Evolutionary conservation across 1,284 basidiomycete species (phyloP).

Genomic region (Naganishia cerealis): DNA sequence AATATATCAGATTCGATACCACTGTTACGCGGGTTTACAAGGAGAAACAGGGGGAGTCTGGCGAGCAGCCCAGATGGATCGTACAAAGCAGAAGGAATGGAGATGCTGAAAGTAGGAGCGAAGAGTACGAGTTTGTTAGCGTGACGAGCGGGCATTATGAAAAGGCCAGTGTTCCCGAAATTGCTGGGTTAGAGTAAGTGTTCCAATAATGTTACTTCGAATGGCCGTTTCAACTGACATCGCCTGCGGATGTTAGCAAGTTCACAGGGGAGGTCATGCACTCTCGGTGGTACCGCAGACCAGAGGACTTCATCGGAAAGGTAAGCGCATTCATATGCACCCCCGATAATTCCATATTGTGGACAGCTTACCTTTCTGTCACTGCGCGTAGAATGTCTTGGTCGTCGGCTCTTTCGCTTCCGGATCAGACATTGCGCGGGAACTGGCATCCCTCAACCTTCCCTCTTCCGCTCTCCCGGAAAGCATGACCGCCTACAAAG

Average conservation of each 20-base stretch:
- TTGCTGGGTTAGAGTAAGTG: constrained; percentile 51
- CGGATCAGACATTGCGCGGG: constrained; percentile 59
- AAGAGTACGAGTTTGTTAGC: constrained; percentile 48
- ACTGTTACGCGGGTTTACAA: constrained; percentile 47
- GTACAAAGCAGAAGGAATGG: constrained; percentile 9
- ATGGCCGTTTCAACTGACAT: not conserved
- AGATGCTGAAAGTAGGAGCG: constrained; percentile 18
- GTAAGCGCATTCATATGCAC: constrained; percentile 31
- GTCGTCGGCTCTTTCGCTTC: constrained; percentile 59
- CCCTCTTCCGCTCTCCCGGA: constrained; percentile 19
- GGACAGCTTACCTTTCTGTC: not conserved
- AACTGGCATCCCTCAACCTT: constrained; percentile 52
- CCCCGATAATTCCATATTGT: not conserved
- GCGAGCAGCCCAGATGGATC: not conserved
- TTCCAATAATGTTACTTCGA: not conserved
- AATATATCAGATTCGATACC: constrained; percentile 50
- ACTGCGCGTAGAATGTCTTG: constrained; percentile 50
- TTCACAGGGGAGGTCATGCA: constrained; percentile 56
- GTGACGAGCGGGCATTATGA: constrained; percentile 58
- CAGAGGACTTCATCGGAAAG: constrained; percentile 43
- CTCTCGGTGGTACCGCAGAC: constrained; percentile 56
- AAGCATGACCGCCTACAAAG: constrained; percentile 24
- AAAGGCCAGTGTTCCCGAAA: constrained; percentile 55
- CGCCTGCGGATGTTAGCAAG: constrained; percentile 30
- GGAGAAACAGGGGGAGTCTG: not conserved